Conservation (phyloP, 495 filamentous ascomycete species). For the Saxispiralis lemnorum region DNA sequence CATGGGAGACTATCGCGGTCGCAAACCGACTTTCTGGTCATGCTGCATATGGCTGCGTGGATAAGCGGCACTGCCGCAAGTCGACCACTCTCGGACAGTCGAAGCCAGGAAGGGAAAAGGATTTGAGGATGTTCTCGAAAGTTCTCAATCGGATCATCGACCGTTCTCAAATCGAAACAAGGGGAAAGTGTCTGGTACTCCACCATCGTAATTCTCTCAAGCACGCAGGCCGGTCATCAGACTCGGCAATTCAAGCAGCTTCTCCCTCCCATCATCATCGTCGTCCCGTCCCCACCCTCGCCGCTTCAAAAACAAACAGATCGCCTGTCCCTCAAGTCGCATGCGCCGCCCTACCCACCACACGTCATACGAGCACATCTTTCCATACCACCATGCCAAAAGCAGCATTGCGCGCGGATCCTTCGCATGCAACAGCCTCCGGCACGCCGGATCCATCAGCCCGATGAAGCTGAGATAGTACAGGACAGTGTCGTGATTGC, state of each 20-base stretch:
- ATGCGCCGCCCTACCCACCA: constrained; percentile 29
- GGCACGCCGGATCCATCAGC: constrained; percentile 20
- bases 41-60: no score
- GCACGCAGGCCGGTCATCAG: constrained; percentile 2
- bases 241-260: constrained; percentile 10
- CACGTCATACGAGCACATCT: constrained; percentile 18
- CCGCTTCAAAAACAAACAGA: constrained; percentile 13
- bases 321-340: constrained; percentile 24
- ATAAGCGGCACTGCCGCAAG: no score
- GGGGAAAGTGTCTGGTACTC: no score
- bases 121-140: no score
- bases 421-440: constrained; percentile 21
- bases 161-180: no score
- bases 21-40: no score
- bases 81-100: no score
- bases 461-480: constrained; percentile 21
- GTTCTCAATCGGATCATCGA: no score
- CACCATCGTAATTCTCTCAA: no score
- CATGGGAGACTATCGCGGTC: no score
- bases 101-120: no score
- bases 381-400: constrained; percentile 28
- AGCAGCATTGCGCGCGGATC: constrained; percentile 27
- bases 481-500: constrained; percentile 19
- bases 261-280: constrained; percentile 1
- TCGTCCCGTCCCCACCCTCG: neutral